Base-by-base conservation (phyloP, 306 rosid species). In the Cucurbita maxima region DNA sequence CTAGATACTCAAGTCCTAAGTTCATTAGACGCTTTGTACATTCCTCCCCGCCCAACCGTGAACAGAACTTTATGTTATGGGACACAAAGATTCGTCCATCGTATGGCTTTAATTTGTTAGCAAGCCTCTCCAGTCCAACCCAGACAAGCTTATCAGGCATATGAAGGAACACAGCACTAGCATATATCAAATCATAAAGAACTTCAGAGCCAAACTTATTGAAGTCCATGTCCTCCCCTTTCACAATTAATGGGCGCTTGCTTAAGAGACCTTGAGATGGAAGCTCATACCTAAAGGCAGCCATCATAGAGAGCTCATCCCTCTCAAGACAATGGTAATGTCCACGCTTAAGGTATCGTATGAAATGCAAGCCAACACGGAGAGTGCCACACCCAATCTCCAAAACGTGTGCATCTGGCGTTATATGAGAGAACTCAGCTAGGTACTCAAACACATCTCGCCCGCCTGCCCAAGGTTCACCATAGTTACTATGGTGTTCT, bases 391-490 rank as follows among this genome's bases (percentile, higher is more conserved):
- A 92, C 12, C 98, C 98, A 69, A 92, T 89, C 84, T 92, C 96
- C 13, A 92, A 86, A 53, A 92, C 96, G 52, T 19, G 77, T 0
- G 90, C 87, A 50, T 86, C 76, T 3, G 92, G 90, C 73, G 25
- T 87, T 68, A 92, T 86, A 56, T 84, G 83, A 77, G 82, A 37
- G 50, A 90, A 75, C 73, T 87, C 82, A 16, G 91, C 96, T 51
- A 92, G 90, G 79, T 89, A 92, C 81, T 89, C 97, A 76, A 85
- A 88, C 52, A 89, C 96, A 40, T 90, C 98, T 62, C 98, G 82
- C 76, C 96, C 98, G 5, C 98, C 96, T 8, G 98, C 98, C 98
- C 96, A 92, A 18, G 98, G 96, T 75, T 92, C 98, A 3, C 96
- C 98, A 12, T 92, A 90, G 85, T 92, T 92, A 84, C 96, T 92